Conservation (phyloP, 2,329 filamentous ascomycete species). For the Sclerotinia borealis region DNA sequence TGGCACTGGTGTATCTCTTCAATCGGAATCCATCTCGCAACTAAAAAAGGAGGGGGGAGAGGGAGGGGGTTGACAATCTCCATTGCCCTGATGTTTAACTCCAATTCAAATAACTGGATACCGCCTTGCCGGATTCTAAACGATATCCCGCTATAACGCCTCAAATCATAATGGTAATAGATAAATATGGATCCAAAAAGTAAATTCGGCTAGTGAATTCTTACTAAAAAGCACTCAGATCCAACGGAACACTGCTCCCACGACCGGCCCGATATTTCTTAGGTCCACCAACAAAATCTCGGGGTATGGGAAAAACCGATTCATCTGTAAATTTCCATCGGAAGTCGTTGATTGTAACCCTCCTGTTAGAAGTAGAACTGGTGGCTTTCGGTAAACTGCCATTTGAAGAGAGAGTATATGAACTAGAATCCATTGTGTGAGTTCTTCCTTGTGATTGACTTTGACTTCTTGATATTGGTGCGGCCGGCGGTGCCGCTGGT, state of each 20-base stretch:
- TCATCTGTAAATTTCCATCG: constrained; percentile 88
- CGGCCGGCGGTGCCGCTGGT: constrained; percentile 30
- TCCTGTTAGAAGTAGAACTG: constrained; percentile 40
- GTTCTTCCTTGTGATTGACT: constrained; percentile 46
- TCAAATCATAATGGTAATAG: constrained; percentile 12
- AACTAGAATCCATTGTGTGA: constrained; percentile 62
- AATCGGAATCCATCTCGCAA: background rate
- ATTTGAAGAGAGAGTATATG: constrained; percentile 67
- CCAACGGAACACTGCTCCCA: constrained; percentile 88
- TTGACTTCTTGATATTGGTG: constrained; percentile 35
- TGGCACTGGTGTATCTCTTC: background rate
- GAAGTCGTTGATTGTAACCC: constrained; percentile 63
- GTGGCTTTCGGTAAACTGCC: constrained; percentile 45
- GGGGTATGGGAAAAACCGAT: constrained; percentile 72
- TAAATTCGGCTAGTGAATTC: background rate
- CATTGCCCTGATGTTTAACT: constrained; percentile 1
- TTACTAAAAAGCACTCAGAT: constrained; percentile 52
- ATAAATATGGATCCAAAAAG: constrained; percentile 1
- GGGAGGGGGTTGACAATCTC: background rate
- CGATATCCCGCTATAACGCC: constrained; percentile 11
- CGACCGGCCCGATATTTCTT: constrained; percentile 85
- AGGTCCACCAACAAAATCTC: constrained; percentile 67
- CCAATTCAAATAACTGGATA: constrained; percentile 1
- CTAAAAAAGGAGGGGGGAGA: no score
- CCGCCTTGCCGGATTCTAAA: constrained; percentile 6